These are phyloP conservation scores for Thraustochytrium sp. DNA, from an alignment of 352 stramenopile genomes.

Conservation along the genomic window DNA sequence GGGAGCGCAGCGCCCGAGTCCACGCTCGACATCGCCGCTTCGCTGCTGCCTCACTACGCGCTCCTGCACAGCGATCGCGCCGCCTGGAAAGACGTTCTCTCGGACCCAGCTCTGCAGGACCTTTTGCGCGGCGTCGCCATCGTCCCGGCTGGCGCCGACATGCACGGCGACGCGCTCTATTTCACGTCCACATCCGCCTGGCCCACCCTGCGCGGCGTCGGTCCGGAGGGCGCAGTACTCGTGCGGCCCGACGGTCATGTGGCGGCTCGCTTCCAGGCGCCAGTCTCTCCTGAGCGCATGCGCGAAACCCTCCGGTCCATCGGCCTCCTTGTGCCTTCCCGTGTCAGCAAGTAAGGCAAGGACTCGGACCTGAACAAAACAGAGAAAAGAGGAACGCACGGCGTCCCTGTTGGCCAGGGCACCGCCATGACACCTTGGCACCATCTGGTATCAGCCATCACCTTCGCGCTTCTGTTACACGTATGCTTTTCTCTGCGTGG, in stretches of 20 bases:
- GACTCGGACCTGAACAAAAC: too few relatives aligned
- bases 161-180: neutral
- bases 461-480: too few relatives aligned
- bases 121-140: neutral
- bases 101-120: neutral
- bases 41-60: neutral
- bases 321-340: too few relatives aligned
- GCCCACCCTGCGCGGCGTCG: neutral
- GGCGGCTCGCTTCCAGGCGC: conserved; percentile 27
- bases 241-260: conserved; percentile 72
- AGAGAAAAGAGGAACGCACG: too few relatives aligned
- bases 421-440: too few relatives aligned
- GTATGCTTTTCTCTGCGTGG: too few relatives aligned
- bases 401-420: too few relatives aligned
- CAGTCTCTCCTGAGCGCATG: neutral
- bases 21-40: neutral
- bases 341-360: too few relatives aligned
- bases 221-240: conserved; percentile 54
- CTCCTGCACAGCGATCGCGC: neutral
- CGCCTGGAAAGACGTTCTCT: neutral
- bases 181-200: neutral
- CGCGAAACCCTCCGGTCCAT: too few relatives aligned
- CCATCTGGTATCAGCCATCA: too few relatives aligned
- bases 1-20: neutral
- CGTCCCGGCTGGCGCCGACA: neutral